Base-by-base conservation (phyloP, 257 asterid species). In the Solanum commersonii region DNA sequence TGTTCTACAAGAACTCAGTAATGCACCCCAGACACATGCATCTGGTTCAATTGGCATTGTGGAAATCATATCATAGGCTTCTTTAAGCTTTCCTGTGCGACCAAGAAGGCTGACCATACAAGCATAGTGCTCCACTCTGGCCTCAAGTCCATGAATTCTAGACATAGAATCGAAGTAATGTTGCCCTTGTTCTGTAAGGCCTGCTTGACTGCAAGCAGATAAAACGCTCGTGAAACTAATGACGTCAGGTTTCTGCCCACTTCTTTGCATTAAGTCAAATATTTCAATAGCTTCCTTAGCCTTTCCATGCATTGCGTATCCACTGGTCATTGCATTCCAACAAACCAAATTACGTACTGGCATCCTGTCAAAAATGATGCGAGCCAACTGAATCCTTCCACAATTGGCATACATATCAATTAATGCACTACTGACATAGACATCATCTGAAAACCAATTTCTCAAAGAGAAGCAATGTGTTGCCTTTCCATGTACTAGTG, bases 1-100 rank as follows among this genome's bases (percentile, higher is more conserved):
- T 87, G 94, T 93, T 88, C 96, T 92, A 90, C 98, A 94, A 59
- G 99, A 94, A 92, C 96, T 94, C 82, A 96, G 90, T 78, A 96
- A 90, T 40, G 99, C 96, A 88, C 99, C 98, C 99, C 99, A 96
- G 18, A 95, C 96, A 76, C 99, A 96, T 83, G 96, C 94, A 90
- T 96, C 99, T 1, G 99, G 94, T 89, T 91, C 94, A 79, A 93
- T 89, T n/a, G 98, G 95, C 98, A 96, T 96, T 85, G 92, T 93
- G 82, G 88, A 87, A 46, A 96, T 92, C 89, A 93, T 67, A 42
- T 94, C 91, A 91, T 93, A 93, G 6, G 99, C 98, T 90, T 96
- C 98, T 68, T 93, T 91, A 73, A 95, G 96, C 94, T 94, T 95
- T 89, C 98, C 99, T 11, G 98, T 94, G 60, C 98, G 99, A 49